Evolutionary conservation across 257 asterid species (phyloP), one percentile per base, ranked within the genome.

Genomic region (Paulownia fortunei): DNA sequence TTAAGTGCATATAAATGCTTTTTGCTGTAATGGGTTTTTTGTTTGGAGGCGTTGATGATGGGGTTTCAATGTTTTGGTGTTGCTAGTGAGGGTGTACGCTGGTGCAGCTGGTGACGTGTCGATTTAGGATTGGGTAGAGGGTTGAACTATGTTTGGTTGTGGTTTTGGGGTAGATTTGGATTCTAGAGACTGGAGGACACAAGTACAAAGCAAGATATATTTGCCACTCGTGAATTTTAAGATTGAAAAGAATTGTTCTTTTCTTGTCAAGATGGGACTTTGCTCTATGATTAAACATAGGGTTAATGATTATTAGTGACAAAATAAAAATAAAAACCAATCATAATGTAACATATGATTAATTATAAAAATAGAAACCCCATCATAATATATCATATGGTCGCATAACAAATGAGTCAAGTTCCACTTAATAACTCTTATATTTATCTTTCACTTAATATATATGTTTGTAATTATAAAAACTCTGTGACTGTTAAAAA

Each of bases 1-100:
- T 70, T 77, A 30, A 74, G 80, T 79, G 80, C 63, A 41, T 32
- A 16, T 46, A 52, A 2, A 49, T 47, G 77, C 69, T 76, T 79
- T 76, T 55, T 67, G 79, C 76, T 49, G 81, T 74, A 76, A 70
- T 76, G 87, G 74, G 34, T 55, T 41, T 74, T 78, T 61, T 60
- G 76, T 73, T 76, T 68, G 71, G 79, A 63, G 79, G 83, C 80
- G 83, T 59, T 47, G 80, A 78, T 80, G 85, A 76, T 85, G 82
- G 84, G 73, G 54, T 41, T 68, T 42, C 37, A 3, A 23, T 63
- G 74, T 30, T 82, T 41, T 1, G 58, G n/a, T 76, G 79, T 24
- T 7, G 67, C 60, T 0, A 44, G 21, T 5, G 18, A 3, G 5
- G 32, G 13, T 15, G 6, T 15, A 4, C 27, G 15, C 15, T 44